Conservation (phyloP, 768 basidiomycete species). For the Clavulina sp. region DNA sequence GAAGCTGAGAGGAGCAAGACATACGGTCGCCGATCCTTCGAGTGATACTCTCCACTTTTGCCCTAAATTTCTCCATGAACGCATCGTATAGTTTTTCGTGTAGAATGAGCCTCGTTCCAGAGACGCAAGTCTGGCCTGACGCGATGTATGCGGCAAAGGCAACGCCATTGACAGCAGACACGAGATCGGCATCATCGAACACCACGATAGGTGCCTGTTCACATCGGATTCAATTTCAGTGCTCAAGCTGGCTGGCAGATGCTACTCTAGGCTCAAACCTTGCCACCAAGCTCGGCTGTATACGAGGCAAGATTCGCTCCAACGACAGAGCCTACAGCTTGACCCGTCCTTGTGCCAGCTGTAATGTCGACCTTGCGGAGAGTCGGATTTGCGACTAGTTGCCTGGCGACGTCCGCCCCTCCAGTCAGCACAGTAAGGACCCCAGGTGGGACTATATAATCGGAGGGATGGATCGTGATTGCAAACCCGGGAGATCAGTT, state of each 20-base stretch:
- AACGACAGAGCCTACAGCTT: constrained; percentile 52
- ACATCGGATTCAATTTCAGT: background rate
- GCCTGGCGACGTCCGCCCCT: constrained; percentile 43
- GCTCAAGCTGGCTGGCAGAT: background rate
- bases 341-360: constrained; percentile 62
- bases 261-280: constrained; percentile 25
- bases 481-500: background rate
- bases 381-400: constrained; percentile 44
- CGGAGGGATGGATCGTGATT: background rate
- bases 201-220: constrained; percentile 62
- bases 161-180: constrained; percentile 62
- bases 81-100: constrained; percentile 50
- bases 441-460: constrained; percentile 46
- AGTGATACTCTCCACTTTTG: constrained; percentile 44
- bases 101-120: constrained; percentile 66
- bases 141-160: constrained; percentile 76
- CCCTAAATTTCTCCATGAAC: constrained; percentile 44
- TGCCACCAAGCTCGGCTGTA: constrained; percentile 78
- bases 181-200: constrained; percentile 60
- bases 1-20: constrained; percentile 12
- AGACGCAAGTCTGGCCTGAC: constrained; percentile 83
- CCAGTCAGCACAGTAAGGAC: constrained; percentile 63
- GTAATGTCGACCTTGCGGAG: constrained; percentile 75
- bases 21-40: constrained; percentile 63
- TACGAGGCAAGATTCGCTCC: constrained; percentile 56